Evolutionary conservation across 129 eudicot genomes (phyloP), one percentile per base, ranked within the genome.

Genomic region (Solidago caesia): DNA sequence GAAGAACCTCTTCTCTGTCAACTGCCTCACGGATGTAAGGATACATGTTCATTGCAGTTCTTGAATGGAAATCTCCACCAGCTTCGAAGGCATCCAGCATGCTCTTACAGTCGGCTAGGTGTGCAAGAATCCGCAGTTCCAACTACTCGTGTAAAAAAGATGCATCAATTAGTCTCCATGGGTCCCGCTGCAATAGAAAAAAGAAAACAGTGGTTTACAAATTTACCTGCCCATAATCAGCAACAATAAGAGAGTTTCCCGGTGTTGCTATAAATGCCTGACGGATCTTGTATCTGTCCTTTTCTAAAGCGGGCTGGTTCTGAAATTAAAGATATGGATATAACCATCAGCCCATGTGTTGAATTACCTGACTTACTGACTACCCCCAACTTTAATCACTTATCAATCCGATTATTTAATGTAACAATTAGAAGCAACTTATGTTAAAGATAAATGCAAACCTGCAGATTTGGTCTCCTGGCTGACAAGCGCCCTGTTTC

Each of bases 21-120:
- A 29, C 81, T 7, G 99, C 97, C 5, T 90, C 90, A 63, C 94
- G 97, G 56, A 94, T 91, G 77, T 91, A 85, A 12, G 93, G 91
- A 84, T 94, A 94, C 99, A 94, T 94, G 65, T 94, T 94, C 99
- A 94, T 90, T 53, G 99, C 99, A 11, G 99, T 94, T 82, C 99
- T 88, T 21, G 99, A 94, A 81, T 94, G 99, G 80, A 94, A 94
- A 69, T 94, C 99, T 66, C 99, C 99, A 77, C 99, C 99, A 29
- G 99, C 97, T 85, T 80, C 75, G 44, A 94, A 94, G 41, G 99
- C 99, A 63, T 87, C 92, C 84, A 90, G 48, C 99, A 94, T 94
- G 81, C 99, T 94, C 81, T 88, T 80, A 85, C 99, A 94, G 81
- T 84, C 71, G 5, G 99, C 91, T 71, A 94, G 97, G 82, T 94